A percentile compares a stretch with the other conserved stretches of the same genome.
These are phyloP conservation scores for Fusarium staphyleae DNA, from an alignment of 2,329 filamentous ascomycete species.

Conservation along the genomic window DNA sequence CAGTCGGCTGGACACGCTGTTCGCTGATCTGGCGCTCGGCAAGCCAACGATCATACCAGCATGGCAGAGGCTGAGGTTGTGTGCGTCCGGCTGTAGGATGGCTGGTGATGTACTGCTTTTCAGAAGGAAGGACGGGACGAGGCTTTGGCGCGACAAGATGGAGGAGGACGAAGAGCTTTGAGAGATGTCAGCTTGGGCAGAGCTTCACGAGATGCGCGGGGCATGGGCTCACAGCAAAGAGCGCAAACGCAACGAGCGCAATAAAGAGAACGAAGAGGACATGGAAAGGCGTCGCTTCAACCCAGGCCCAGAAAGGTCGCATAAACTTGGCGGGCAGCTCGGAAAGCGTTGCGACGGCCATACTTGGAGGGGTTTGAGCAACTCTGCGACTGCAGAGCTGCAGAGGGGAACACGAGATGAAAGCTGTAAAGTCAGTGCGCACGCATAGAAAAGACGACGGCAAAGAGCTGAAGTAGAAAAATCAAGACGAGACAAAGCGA, in stretches of 20 bases:
- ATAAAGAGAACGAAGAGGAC: slow-evolving; percentile 48
- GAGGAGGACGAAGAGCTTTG: slow-evolving; percentile 68
- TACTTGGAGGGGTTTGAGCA: slow-evolving; percentile 11
- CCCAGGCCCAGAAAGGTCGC: slow-evolving; percentile 46
- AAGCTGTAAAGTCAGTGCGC: neutral
- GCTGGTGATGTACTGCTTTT: slow-evolving; percentile 86
- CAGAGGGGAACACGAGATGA: slow-evolving; percentile 8
- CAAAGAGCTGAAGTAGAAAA: neutral
- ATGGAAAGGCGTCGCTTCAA: slow-evolving; percentile 50
- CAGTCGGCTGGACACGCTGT: slow-evolving; percentile 46
- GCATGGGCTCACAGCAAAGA: slow-evolving; percentile 49
- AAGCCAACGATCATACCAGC: slow-evolving; percentile 84
- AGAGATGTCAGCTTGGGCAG: slow-evolving; percentile 17
- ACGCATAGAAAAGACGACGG: slow-evolving; percentile 7
- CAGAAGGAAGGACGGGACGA: slow-evolving; percentile 73
- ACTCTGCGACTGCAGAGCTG: slow-evolving; percentile 18
- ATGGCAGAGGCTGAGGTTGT: slow-evolving; percentile 67
- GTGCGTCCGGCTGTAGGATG: slow-evolving; percentile 59
- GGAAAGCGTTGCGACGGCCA: slow-evolving; percentile 32
- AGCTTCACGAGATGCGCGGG: neutral
- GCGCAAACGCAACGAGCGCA: slow-evolving; percentile 44
- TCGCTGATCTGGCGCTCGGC: slow-evolving; percentile 63
- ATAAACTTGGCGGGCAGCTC: slow-evolving; percentile 47
- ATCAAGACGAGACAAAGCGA: neutral
- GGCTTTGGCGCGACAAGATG: slow-evolving; percentile 82